A percentile compares a stretch with the other conserved stretches of the same genome.
phyloP scores from a whole-genome alignment of 345 rosid genomes.

The Sapria himalayana region DNA sequence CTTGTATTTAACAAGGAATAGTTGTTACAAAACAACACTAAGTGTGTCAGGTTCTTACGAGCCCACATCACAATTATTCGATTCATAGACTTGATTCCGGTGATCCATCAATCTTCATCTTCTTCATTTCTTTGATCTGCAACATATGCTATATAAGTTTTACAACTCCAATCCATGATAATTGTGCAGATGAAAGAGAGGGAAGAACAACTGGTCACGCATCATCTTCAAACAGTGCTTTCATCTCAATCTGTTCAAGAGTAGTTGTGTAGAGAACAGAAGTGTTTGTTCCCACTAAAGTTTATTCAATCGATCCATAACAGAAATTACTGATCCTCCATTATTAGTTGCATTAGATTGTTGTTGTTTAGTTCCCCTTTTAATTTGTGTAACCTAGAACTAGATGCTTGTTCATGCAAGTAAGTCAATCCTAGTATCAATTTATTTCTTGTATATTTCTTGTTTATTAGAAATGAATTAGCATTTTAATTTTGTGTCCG shows the following conservation, averaged over 20 bases:
- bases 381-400: too few relatives aligned
- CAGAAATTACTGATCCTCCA: too few relatives aligned
- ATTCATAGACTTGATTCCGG: constrained; percentile 11
- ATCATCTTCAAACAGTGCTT: constrained; percentile 14
- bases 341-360: too few relatives aligned
- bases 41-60: constrained; percentile 57
- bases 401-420: too few relatives aligned
- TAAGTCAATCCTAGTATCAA: too few relatives aligned
- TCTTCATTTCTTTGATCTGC: not conserved
- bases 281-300: constrained; percentile 25
- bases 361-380: too few relatives aligned
- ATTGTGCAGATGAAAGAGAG: constrained; percentile 15
- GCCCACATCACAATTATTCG: constrained; percentile 46
- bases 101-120: not conserved
- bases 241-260: constrained; percentile 28
- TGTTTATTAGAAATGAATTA: too few relatives aligned
- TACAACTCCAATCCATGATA: too few relatives aligned
- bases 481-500: too few relatives aligned
- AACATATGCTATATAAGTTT: too few relatives aligned
- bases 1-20: constrained; percentile 85
- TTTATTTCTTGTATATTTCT: too few relatives aligned
- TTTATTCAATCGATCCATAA: constrained; percentile 11
- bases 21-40: constrained; percentile 64
- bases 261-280: constrained; percentile 24
- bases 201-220: not conserved